Evolutionary conservation across 1,284 basidiomycete genomes (phyloP), one percentile per base, ranked within the genome.

Genomic region (Sanghuangporus baumii): DNA sequence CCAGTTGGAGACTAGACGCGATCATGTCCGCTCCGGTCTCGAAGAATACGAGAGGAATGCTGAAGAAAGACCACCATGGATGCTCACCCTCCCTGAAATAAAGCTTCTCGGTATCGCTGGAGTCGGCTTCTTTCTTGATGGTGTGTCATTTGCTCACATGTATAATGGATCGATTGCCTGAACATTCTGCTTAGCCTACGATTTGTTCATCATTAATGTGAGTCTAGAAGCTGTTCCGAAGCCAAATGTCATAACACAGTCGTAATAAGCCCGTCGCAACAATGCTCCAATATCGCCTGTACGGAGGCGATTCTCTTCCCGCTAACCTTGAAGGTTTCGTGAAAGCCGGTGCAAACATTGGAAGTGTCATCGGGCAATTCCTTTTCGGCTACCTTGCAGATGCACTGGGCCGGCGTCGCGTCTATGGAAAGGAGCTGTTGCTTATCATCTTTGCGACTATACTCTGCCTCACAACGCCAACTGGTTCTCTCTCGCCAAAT

Each of bases 401-500:
- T 70, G 78, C 85, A 7, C 73, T 88, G 14, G 87, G 87, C 4
- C 81, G 87, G 8, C 87, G 87, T 69, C 81, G 82, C 0, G 78
- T 89, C 57, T 89, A 92, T 69, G 90, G 89, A 46, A 89, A 91
- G 70, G 90, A 92, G 68, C 80, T 92, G 63, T 89, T 91, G 81
- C 77, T 91, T 64, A 89, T 90, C 69, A 89, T 89, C 69, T 67
- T 89, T 60, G 86, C 86, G 1, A 89, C 87, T 3, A 87, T 89
- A 66, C 72, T 88, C 59, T 79, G 76, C 31, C 75, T 88, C 59
- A 76, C 76, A 8, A 74, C 74, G 23, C 82, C 82, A 1, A 83
- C 82, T 1, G 76, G 74, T 61, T 67, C 67, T n/a, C 70, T 81
- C 37, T 74, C 75, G 11, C 80, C 86, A 6, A 70, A 80, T 43